Conservation (phyloP, 192 early-diverging fungal species). For the Coemansia sp. region DNA sequence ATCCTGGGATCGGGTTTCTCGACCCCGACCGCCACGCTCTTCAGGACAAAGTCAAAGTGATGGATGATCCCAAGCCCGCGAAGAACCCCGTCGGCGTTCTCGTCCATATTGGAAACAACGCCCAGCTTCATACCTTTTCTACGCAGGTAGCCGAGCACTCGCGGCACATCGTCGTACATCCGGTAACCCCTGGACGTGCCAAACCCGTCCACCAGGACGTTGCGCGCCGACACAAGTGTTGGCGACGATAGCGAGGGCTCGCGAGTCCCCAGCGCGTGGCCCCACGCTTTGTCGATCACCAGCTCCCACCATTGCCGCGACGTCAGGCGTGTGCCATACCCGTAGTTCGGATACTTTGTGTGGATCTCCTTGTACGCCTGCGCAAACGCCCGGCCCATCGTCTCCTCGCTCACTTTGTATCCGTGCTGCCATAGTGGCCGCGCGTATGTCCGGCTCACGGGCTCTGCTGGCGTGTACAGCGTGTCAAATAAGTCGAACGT, state of each 20-base stretch:
- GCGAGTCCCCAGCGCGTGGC: constrained; percentile 24
- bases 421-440: constrained; percentile 46
- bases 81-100: constrained; percentile 50
- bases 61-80: constrained; percentile 37
- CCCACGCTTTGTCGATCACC: constrained; percentile 57
- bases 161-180: constrained; percentile 57
- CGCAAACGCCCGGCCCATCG: constrained; percentile 35
- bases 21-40: constrained; percentile 53
- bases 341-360: constrained; percentile 58
- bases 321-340: constrained; percentile 40
- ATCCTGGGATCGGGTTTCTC: constrained; percentile 60
- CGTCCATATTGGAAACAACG: constrained; percentile 65
- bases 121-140: constrained; percentile 56
- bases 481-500: constrained; percentile 70
- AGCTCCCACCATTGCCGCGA: constrained; percentile 59
- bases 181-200: constrained; percentile 53
- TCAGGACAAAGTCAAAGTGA: constrained; percentile 63
- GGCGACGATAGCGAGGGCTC: background rate
- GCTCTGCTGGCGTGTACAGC: constrained; percentile 56
- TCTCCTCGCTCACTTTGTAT: constrained; percentile 32
- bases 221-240: constrained; percentile 11
- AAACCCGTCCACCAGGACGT: constrained; percentile 54
- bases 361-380: constrained; percentile 47
- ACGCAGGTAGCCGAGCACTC: constrained; percentile 51
- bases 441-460: constrained; percentile 29